Evolutionary conservation across 257 asterid genomes (phyloP).

Genomic region (Osmanthus fragrans): DNA sequence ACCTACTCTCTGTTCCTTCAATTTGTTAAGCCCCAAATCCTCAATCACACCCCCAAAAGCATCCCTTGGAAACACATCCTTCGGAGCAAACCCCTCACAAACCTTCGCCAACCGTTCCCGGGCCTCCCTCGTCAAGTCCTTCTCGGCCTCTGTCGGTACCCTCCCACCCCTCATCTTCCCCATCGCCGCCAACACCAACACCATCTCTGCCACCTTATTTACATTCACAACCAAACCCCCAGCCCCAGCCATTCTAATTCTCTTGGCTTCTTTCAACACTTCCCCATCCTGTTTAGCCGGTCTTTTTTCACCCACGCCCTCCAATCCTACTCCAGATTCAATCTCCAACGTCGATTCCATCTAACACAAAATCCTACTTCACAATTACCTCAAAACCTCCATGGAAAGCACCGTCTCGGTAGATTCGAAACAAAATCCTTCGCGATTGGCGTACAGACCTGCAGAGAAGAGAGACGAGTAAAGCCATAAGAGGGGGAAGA

Average conservation of each 20-base stretch:
- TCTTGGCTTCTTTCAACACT: constrained; percentile 33
- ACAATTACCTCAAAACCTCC: constrained; percentile 22
- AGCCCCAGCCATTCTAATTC: constrained; percentile 27
- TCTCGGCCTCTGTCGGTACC: constrained; percentile 73
- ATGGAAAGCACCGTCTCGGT: constrained; percentile 34
- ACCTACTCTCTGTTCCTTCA: constrained; percentile 72
- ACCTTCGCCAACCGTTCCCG: constrained; percentile 62
- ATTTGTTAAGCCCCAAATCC: constrained; percentile 82
- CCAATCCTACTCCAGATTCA: constrained; percentile 46
- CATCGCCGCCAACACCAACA: constrained; percentile 82
- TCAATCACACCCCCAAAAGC: constrained; percentile 77
- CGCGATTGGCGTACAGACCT: constrained; percentile 38
- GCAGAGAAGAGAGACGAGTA: constrained; percentile 41
- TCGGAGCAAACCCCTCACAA: constrained; percentile 81
- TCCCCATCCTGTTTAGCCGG: constrained; percentile 44
- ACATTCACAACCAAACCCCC: constrained; percentile 31
- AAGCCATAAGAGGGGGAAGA: constrained; percentile 45
- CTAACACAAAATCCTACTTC: constrained; percentile 22
- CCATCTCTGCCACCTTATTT: constrained; percentile 84
- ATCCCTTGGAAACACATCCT: constrained; percentile 88
- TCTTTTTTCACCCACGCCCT: constrained; percentile 56
- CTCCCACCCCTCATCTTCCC: constrained; percentile 93
- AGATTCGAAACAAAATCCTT: background rate
- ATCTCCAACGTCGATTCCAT: constrained; percentile 51
- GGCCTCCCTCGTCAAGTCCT: constrained; percentile 73